Base-by-base conservation (phyloP, 176 grass and related monocot genomes). In the Sorghum bicolor region DNA sequence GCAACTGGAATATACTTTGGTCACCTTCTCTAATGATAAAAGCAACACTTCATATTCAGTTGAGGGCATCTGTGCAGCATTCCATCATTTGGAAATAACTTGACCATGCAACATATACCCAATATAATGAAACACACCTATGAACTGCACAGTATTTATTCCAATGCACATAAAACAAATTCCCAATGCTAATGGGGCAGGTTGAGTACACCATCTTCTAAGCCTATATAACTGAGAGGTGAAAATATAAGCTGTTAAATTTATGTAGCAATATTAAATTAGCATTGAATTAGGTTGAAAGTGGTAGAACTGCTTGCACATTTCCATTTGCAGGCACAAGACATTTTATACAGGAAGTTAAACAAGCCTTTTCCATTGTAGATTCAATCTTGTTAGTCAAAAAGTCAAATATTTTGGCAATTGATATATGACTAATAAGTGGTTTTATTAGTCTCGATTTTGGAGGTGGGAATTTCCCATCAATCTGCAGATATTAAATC, bases 1-100 rank as follows among this genome's bases (percentile, higher is more conserved):
- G 93, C 79, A 81, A 60, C 86, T 79, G 30, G 67, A 90, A 67
- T 69, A 78, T 77, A 76, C 64, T 60, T 67, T 19, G 16, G 39
- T 87, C 64, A 82, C 2, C 36, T 60, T 74, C 20, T 58, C 17
- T 34, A 12, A 50, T 80, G 4, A 67, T 67, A 22, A 32, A 34
- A 67, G 9, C 25, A 67, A 47, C 8, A 83, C 53, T 83, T 73
- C 44, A 37, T 53, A 25, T 14, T 9, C 78, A 62, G 24, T 22
- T 76, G 7, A 82, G 44, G 31, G 4, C 3, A 64, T 37, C 40
- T 64, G 19, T 60, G 57, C n/a, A 60, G 57, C 57, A 12, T 25
- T 58, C 8, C 10, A 58, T 58, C 55, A 0, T 58, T 58, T 58
- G 22, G 22, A 58, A 4, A 50, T 58, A 58, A 24, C 55, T 58